Evolutionary conservation across 805 yeast species (phyloP).

Genomic region (Novakomyces olei): DNA sequence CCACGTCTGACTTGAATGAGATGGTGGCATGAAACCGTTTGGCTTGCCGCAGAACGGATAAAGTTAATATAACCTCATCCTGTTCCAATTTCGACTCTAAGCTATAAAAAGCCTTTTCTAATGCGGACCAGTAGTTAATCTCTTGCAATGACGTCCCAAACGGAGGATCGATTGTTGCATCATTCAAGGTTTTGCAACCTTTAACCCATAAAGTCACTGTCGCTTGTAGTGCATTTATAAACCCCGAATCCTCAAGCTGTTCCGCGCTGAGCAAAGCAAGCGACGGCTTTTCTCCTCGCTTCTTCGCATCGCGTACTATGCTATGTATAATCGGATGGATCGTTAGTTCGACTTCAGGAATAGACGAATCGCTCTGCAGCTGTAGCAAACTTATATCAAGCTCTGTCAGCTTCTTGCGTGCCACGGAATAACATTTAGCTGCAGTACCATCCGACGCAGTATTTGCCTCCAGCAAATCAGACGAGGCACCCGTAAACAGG

Average conservation of each 20-base stretch:
- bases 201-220: conserved; percentile 56
- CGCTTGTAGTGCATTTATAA: conserved; percentile 47
- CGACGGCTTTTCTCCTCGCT: too few species aligned
- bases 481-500: too few species aligned
- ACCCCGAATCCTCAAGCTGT: conserved; percentile 26
- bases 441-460: too few species aligned
- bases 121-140: conserved; percentile 52
- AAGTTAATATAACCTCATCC: conserved; percentile 31
- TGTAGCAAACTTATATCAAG: conserved; percentile 43
- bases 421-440: too few species aligned
- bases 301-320: conserved; percentile 18
- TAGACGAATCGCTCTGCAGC: conserved; percentile 41
- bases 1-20: conserved; percentile 51
- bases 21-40: conserved; percentile 63
- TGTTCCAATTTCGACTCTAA: conserved; percentile 36
- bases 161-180: conserved; percentile 27
- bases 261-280: too few species aligned
- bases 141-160: conserved; percentile 40
- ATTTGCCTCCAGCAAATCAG: too few species aligned
- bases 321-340: conserved; percentile 30
- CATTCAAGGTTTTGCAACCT: conserved; percentile 34
- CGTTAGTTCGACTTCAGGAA: conserved; percentile 36
- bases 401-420: conserved; percentile 48
- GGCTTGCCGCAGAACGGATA: conserved; percentile 40
- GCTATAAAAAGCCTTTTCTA: conserved; percentile 36